Evolutionary conservation across 2,329 filamentous ascomycete species (phyloP).

Genomic region (Fusarium sp.): DNA sequence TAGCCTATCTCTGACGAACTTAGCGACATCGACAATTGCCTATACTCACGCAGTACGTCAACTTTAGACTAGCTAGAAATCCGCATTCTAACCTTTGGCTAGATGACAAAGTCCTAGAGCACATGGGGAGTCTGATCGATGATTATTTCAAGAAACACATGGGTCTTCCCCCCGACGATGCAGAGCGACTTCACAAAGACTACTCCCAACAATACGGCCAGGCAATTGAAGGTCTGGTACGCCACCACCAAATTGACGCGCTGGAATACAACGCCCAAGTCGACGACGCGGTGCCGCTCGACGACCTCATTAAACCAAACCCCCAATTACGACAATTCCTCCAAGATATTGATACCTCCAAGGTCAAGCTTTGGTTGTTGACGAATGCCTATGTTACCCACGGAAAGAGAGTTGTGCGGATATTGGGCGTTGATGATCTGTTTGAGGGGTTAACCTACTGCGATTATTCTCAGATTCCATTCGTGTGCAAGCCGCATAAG

Average conservation of each 20-base stretch:
- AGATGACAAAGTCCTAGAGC: conserved; percentile 83
- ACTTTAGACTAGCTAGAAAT: accelerated
- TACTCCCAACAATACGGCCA: conserved; percentile 98
- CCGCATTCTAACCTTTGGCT: background rate
- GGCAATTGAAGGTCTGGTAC: conserved; percentile 92
- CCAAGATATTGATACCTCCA: conserved; percentile 81
- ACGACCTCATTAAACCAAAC: conserved; percentile 84
- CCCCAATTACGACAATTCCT: conserved; percentile 79
- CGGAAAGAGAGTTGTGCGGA: conserved; percentile 79
- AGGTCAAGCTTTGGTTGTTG: conserved; percentile 91
- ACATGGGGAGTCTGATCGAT: conserved; percentile 86
- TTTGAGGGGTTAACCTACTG: conserved; percentile 97
- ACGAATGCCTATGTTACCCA: conserved; percentile 97
- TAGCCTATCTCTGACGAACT: conserved; percentile 34
- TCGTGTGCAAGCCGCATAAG: conserved; percentile 87
- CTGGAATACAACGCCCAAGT: conserved; percentile 95
- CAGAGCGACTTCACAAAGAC: conserved; percentile 83
- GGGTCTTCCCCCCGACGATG: conserved; percentile 77
- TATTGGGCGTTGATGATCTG: conserved; percentile 84
- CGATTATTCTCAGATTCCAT: conserved; percentile 78
- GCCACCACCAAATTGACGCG: conserved; percentile 94
- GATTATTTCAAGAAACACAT: conserved; percentile 74
- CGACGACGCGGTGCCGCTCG: conserved; percentile 93
- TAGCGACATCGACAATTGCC: conserved; percentile 98
- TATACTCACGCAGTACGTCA: conserved; percentile 83